These are phyloP conservation scores for Gorgonomyces haynaldii DNA, from an alignment of 192 early-diverging fungal genomes.

Conservation along the genomic window DNA sequence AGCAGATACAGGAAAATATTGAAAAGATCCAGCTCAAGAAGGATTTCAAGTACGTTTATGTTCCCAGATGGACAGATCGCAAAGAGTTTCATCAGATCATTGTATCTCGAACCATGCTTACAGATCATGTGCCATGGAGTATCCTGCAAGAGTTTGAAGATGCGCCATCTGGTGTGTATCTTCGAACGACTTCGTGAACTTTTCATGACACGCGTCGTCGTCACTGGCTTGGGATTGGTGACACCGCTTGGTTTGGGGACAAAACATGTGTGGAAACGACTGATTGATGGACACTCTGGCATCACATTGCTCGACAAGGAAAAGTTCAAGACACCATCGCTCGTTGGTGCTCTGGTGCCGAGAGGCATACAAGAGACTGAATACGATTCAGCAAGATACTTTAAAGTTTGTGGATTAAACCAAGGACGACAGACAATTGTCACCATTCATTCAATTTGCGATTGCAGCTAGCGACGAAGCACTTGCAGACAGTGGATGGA, in stretches of 20 bases:
- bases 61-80: too few species aligned
- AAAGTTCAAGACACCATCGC: constrained; percentile 64
- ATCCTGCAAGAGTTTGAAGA: constrained; percentile 11
- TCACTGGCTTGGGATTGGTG: constrained; percentile 87
- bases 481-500: constrained; percentile 70
- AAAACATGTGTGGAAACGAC: constrained; percentile 50
- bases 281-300: constrained; percentile 64
- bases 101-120: constrained; percentile 17
- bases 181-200: too few species aligned
- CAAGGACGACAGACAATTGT: constrained; percentile 66
- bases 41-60: constrained; percentile 13
- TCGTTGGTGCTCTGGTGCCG: constrained; percentile 38
- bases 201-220: constrained; percentile 61
- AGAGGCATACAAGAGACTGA: constrained; percentile 4
- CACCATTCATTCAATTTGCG: constrained; percentile 80
- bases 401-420: not conserved
- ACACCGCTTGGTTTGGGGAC: constrained; percentile 80
- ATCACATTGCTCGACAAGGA: constrained; percentile 64
- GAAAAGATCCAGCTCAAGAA: constrained; percentile 23
- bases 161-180: not conserved
- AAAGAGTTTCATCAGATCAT: constrained; percentile 24
- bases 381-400: not conserved
- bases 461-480: constrained; percentile 74
- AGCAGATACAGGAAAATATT: too few species aligned
- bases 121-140: constrained; percentile 17